Percentiles rank a stretch among this genome's conserved stretches.
These are phyloP conservation scores for Fusarium gaditjirri DNA, from an alignment of 2,329 filamentous ascomycete species.

Conservation along the genomic window DNA sequence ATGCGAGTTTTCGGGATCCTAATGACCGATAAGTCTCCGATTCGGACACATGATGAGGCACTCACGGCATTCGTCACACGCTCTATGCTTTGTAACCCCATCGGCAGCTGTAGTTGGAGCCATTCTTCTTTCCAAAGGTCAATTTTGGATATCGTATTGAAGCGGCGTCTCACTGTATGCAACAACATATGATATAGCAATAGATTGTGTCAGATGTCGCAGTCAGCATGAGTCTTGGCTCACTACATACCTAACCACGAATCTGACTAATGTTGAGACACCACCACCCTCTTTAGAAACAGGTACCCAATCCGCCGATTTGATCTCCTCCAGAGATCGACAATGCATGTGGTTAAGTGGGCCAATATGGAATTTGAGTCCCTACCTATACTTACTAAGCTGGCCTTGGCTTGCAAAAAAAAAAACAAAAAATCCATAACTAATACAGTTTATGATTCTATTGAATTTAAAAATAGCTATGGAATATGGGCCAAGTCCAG, in stretches of 20 bases:
- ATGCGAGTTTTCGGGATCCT: constrained; percentile 73
- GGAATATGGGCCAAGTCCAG: neutral
- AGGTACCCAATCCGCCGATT: neutral
- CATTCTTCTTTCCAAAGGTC: constrained; percentile 29
- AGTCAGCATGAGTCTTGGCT: constrained; percentile 7
- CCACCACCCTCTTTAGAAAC: neutral
- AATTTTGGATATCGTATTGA: neutral
- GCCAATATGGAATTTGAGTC: neutral
- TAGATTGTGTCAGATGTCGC: constrained; percentile 2
- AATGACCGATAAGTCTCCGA: constrained; percentile 46
- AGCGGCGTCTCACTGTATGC: neutral
- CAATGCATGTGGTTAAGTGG: neutral
- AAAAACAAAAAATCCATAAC: no score
- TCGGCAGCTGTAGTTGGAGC: constrained; percentile 25
- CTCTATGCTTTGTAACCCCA: constrained; percentile 62
- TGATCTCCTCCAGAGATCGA: neutral
- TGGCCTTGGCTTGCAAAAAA: no score
- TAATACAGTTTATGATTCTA: no score
- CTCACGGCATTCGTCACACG: constrained; percentile 76
- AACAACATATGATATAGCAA: neutral
- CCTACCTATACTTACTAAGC: neutral
- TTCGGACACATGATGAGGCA: constrained; percentile 32
- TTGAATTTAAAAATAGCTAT: no score
- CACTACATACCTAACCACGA: neutral
- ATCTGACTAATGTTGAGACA: constrained; percentile 27